phyloP scores from a whole-genome alignment of 148 eudicot species.

The Spergularia bocconei region DNA sequence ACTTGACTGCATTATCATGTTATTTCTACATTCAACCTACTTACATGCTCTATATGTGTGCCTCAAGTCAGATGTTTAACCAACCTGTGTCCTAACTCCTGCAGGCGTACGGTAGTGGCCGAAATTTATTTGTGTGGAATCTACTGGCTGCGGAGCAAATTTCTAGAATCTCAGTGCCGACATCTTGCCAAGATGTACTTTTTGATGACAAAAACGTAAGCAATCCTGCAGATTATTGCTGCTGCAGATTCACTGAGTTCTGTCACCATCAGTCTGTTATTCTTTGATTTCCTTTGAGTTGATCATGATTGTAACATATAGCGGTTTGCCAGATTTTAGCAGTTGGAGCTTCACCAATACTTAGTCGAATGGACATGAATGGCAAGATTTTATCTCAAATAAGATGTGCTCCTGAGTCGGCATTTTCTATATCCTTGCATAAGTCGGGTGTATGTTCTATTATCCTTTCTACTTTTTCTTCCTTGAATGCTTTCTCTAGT shows the following conservation, averaged over 20 bases:
- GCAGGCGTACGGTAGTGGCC: constrained; percentile 88
- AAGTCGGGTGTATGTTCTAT: constrained; percentile 65
- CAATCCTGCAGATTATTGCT: neutral
- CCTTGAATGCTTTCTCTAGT: neutral
- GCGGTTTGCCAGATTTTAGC: constrained; percentile 60
- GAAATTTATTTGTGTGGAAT: constrained; percentile 75
- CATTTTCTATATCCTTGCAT: constrained; percentile 80
- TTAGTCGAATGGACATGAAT: constrained; percentile 77
- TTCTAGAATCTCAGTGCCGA: constrained; percentile 45
- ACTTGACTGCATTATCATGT: neutral
- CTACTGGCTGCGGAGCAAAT: constrained; percentile 80
- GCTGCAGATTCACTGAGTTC: neutral
- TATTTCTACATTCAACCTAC: neutral
- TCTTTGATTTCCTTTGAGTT: neutral
- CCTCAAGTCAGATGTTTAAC: constrained; percentile 15
- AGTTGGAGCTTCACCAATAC: constrained; percentile 86
- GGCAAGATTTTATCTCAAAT: constrained; percentile 79
- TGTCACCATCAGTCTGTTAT: neutral
- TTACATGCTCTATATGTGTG: neutral
- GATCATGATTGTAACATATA: neutral
- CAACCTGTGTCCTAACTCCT: constrained; percentile 18
- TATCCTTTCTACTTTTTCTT: neutral
- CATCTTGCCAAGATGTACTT: constrained; percentile 67
- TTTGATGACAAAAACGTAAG: constrained; percentile 83
- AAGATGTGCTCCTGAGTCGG: constrained; percentile 81